phyloP scores from a whole-genome alignment of 2,329 filamentous ascomycete species.

The Aspergillus sp. region DNA sequence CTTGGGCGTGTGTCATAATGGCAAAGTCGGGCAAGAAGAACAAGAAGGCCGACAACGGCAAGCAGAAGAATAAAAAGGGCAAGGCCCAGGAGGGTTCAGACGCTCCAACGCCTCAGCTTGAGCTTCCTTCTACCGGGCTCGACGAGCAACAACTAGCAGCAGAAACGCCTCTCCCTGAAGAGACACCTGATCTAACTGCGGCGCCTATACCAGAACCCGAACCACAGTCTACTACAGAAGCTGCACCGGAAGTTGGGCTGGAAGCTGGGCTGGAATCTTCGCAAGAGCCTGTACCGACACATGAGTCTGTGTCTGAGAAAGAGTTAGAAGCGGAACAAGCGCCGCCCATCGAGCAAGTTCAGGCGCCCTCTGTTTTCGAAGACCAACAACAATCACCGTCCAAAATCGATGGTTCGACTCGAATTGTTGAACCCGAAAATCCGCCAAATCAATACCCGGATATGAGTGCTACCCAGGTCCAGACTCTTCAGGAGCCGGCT shows the following conservation, averaged over 20 bases:
- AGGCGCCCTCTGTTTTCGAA: conserved; percentile 15
- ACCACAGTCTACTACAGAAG: conserved; percentile 3
- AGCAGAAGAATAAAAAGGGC: conserved; percentile 36
- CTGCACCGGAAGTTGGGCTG: background rate
- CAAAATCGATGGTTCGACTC: conserved; percentile 14
- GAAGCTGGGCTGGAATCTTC: conserved; percentile 5
- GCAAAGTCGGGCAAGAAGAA: conserved; percentile 30
- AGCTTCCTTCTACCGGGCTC: conserved; percentile 24
- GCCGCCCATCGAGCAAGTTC: conserved; percentile 18
- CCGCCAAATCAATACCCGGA: conserved; percentile 17
- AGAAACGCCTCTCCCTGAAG: conserved; percentile 11
- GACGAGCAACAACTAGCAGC: conserved; percentile 17
- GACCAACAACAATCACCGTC: conserved; percentile 9
- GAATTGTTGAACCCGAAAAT: conserved; percentile 13
- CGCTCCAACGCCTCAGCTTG: conserved; percentile 24
- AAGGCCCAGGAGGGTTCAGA: conserved; percentile 31
- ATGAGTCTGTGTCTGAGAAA: conserved; percentile 14
- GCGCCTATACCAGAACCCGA: conserved; percentile 5
- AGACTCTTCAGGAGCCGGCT: conserved; percentile 15
- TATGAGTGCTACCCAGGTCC: conserved; percentile 20
- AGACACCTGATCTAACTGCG: conserved; percentile 1
- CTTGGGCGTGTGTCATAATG: conserved; percentile 37
- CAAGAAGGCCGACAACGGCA: conserved; percentile 25
- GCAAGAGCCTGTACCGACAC: conserved; percentile 5
- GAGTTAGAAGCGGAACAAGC: conserved; percentile 18